Percentiles rank a stretch among this genome's conserved stretches.
Conservation (phyloP, 1,284 basidiomycete species). For the Marasmius fiardii region DNA sequence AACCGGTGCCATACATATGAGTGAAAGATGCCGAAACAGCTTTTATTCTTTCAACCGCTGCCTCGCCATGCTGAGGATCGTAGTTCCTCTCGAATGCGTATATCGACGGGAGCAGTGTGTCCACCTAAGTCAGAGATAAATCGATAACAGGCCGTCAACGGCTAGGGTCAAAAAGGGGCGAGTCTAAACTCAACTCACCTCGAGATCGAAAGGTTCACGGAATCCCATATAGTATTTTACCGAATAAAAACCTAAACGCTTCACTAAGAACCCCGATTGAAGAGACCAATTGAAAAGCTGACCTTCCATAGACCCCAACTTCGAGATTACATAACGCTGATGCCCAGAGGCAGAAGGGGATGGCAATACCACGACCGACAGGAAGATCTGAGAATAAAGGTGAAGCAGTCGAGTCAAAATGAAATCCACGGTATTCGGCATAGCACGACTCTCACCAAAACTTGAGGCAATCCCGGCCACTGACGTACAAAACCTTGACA, state of each 20-base stretch:
- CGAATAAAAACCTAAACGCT: slow-evolving; percentile 53
- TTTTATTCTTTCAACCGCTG: slow-evolving; percentile 37
- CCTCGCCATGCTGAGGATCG: slow-evolving; percentile 29
- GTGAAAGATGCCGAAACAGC: slow-evolving; percentile 42
- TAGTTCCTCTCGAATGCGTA: slow-evolving; percentile 40
- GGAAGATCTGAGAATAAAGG: slow-evolving; percentile 44
- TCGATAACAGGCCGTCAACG: no score
- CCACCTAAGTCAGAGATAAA: slow-evolving; percentile 24
- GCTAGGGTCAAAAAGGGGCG: background rate
- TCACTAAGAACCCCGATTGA: background rate
- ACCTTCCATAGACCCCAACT: slow-evolving; percentile 52
- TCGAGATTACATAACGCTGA: slow-evolving; percentile 51
- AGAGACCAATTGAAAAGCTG: background rate
- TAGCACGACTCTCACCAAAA: slow-evolving; percentile 38
- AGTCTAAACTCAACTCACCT: slow-evolving; percentile 19
- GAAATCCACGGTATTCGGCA: background rate
- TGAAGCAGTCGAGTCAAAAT: no score
- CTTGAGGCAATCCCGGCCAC: slow-evolving; percentile 57
- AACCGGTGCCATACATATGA: slow-evolving; percentile 45
- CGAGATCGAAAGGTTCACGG: slow-evolving; percentile 52
- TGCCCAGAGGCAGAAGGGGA: slow-evolving; percentile 40
- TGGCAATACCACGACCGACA: slow-evolving; percentile 50
- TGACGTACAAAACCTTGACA: slow-evolving; percentile 41
- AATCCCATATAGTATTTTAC: slow-evolving; percentile 61
- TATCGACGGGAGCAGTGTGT: slow-evolving; percentile 49